Evolutionary conservation across 495 filamentous ascomycete genomes (phyloP).

Genomic region (Podospora anserina): DNA sequence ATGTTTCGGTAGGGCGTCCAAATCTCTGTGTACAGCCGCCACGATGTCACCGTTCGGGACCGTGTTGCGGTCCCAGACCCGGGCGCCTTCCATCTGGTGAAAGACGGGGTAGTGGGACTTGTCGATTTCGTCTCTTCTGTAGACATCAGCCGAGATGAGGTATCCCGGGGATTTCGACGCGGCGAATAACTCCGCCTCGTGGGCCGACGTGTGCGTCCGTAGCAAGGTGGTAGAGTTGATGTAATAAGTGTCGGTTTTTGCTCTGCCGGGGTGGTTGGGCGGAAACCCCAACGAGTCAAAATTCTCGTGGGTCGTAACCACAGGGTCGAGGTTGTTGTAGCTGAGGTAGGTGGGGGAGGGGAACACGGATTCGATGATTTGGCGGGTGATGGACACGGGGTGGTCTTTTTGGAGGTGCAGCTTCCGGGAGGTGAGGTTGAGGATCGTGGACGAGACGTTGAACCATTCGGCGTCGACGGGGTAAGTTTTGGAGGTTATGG

Average conservation of each 20-base stretch:
- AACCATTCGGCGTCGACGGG: conserved; percentile 72
- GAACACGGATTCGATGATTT: conserved; percentile 89
- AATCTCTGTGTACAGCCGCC: conserved; percentile 59
- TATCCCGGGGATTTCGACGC: conserved; percentile 72
- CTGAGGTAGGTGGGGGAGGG: conserved; percentile 65
- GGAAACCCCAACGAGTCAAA: conserved; percentile 96
- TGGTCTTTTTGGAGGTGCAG: conserved; percentile 86
- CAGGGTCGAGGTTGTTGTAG: conserved; percentile 73
- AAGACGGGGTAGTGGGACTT: conserved; percentile 94
- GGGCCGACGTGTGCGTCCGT: conserved; percentile 89
- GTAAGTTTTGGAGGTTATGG: conserved; percentile 63
- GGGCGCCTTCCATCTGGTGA: conserved; percentile 97
- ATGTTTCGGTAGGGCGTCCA: conserved; percentile 67
- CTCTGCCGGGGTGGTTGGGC: conserved; percentile 82
- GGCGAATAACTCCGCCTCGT: conserved; percentile 84
- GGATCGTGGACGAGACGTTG: conserved; percentile 74
- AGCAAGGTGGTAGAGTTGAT: conserved; percentile 80
- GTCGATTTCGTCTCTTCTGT: conserved; percentile 91
- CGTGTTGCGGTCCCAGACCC: conserved; percentile 75
- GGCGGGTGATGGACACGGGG: conserved; percentile 83
- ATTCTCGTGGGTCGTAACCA: conserved; percentile 84
- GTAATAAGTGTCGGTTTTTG: conserved; percentile 91
- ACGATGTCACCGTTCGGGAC: conserved; percentile 59
- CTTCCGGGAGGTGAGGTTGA: conserved; percentile 65
- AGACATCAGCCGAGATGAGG: conserved; percentile 92